A percentile compares a stretch with the other conserved stretches of the same genome.
phyloP scores from a whole-genome alignment of 1,284 basidiomycete genomes.

The Paramarasmius palmivorus region DNA sequence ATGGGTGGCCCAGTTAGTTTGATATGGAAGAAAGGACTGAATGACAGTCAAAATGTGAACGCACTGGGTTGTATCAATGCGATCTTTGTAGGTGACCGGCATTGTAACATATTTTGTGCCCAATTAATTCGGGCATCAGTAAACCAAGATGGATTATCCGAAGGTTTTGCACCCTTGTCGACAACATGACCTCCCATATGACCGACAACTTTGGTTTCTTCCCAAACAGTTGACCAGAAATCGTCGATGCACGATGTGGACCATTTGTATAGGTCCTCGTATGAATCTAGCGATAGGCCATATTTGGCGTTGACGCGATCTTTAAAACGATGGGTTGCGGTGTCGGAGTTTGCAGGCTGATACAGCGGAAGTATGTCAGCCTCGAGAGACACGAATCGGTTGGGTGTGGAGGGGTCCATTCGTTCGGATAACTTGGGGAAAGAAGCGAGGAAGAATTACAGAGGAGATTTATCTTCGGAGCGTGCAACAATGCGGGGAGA shows the following conservation, averaged over 20 bases:
- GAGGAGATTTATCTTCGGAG: too few relatives aligned
- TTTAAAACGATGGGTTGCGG: constrained; percentile 61
- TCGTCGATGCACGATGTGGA: constrained; percentile 59
- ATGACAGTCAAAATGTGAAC: constrained; percentile 26
- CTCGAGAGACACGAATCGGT: too few relatives aligned
- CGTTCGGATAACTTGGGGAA: background rate
- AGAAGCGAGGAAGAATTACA: background rate
- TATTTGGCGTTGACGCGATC: constrained; percentile 55
- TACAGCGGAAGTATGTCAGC: constrained; percentile 39
- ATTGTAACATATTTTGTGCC: constrained; percentile 83
- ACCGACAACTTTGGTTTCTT: constrained; percentile 67
- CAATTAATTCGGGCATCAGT: constrained; percentile 72
- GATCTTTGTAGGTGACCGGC: constrained; percentile 56
- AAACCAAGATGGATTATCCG: constrained; percentile 83
- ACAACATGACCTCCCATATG: constrained; percentile 62
- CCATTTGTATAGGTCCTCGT: constrained; percentile 75
- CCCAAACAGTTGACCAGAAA: constrained; percentile 85
- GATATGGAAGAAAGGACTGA: constrained; percentile 9
- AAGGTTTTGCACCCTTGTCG: constrained; percentile 56
- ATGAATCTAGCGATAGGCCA: constrained; percentile 50
- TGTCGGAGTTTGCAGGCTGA: constrained; percentile 45
- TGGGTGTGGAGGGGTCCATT: too few relatives aligned
- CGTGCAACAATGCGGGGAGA: too few relatives aligned
- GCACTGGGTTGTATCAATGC: constrained; percentile 78
- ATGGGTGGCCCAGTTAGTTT: constrained; percentile 8